These are phyloP conservation scores for Gossypium anomalum DNA, from an alignment of 345 rosid species.

Conservation along the genomic window DNA sequence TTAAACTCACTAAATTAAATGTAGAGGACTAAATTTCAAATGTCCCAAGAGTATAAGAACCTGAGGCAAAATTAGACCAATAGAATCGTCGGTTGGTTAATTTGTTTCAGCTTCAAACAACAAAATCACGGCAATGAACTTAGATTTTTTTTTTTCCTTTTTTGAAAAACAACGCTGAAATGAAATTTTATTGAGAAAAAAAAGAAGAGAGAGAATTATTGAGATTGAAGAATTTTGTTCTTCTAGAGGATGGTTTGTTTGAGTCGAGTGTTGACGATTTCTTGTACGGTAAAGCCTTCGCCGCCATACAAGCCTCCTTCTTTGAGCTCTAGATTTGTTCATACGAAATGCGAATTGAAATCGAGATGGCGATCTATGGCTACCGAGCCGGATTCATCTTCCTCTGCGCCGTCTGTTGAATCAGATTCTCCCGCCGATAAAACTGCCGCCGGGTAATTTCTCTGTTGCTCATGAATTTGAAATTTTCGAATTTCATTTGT, in stretches of 20 bases:
- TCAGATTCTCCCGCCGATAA: slow-evolving; percentile 54
- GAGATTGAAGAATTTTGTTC: neutral
- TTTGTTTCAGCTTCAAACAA: neutral
- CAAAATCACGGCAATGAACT: neutral
- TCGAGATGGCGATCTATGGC: slow-evolving; percentile 54
- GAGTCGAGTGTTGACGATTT: slow-evolving; percentile 50
- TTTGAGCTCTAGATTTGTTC: slow-evolving; percentile 19
- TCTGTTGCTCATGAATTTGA: neutral
- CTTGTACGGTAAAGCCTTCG: slow-evolving; percentile 41
- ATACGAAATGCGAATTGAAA: slow-evolving; percentile 20
- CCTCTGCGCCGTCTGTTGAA: slow-evolving; percentile 44
- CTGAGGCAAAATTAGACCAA: neutral
- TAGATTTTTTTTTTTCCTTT: too few relatives aligned
- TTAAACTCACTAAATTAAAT: too few relatives aligned
- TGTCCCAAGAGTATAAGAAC: too few relatives aligned
- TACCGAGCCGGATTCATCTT: slow-evolving; percentile 46
- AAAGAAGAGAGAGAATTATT: neutral
- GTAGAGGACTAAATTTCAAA: too few relatives aligned
- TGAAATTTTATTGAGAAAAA: neutral
- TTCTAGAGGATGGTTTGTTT: slow-evolving; percentile 39
- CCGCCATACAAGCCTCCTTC: slow-evolving; percentile 7
- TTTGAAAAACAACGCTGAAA: neutral
- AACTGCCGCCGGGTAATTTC: slow-evolving; percentile 43
- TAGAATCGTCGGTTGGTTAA: neutral
- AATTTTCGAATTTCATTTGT: neutral